phyloP scores from a whole-genome alignment of 768 basidiomycete species.

The Leccinum uliginosum region DNA sequence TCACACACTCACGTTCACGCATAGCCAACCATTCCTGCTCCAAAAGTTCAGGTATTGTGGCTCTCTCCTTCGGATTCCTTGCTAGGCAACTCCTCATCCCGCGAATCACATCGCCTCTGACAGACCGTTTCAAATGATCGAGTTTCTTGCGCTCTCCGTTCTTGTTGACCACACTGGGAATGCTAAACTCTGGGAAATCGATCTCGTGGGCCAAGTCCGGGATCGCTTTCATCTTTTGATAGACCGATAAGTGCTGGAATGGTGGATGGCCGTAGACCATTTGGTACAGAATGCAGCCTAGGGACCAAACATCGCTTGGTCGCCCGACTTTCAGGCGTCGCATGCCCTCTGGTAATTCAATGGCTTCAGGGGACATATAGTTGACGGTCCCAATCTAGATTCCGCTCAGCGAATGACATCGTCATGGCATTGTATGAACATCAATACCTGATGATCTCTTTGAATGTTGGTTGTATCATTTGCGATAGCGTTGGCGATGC shows the following conservation, averaged over 20 bases:
- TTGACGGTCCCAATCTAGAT: constrained; percentile 91
- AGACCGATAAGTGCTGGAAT: constrained; percentile 79
- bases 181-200: constrained; percentile 70
- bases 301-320: constrained; percentile 95
- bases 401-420: not conserved
- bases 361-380: constrained; percentile 98
- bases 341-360: constrained; percentile 83
- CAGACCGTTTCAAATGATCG: constrained; percentile 66
- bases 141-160: constrained; percentile 43
- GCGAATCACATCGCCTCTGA: constrained; percentile 70
- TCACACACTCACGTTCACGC: constrained; percentile 32
- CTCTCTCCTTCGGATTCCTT: constrained; percentile 76
- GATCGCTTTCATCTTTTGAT: constrained; percentile 92
- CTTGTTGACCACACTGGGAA: constrained; percentile 38
- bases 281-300: constrained; percentile 97
- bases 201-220: constrained; percentile 74
- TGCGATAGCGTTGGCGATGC: constrained; percentile 98
- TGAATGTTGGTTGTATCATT: constrained; percentile 99
- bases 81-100: constrained; percentile 80
- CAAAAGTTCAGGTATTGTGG: constrained; percentile 84
- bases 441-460: constrained; percentile 81
- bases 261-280: constrained; percentile 96
- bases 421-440: not conserved
- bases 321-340: constrained; percentile 91
- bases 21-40: constrained; percentile 75